phyloP scores from a whole-genome alignment of 768 basidiomycete species.

The Boletus fagicola region DNA sequence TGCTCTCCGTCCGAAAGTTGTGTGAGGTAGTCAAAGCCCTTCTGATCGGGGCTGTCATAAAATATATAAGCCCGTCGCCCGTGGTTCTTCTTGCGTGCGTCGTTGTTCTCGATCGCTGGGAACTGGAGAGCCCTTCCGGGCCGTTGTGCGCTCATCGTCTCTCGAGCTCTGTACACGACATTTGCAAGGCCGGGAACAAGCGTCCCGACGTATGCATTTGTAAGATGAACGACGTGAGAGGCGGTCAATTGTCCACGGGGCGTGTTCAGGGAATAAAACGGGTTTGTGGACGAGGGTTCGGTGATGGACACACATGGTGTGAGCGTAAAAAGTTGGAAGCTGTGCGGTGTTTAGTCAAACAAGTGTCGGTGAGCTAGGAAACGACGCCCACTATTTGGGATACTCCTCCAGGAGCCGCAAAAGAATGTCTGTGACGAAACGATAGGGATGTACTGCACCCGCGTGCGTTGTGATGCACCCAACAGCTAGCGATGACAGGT shows the following conservation, averaged over 20 bases:
- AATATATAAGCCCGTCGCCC: conserved; percentile 61
- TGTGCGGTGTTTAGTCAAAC: conserved; percentile 1
- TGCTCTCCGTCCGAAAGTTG: conserved; percentile 48
- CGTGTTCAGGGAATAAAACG: conserved; percentile 42
- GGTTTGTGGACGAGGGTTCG: conserved; percentile 19
- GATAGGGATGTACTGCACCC: conserved; percentile 69
- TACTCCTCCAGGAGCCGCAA: conserved; percentile 50
- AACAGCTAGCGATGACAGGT: conserved; percentile 42
- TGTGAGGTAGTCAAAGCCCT: conserved; percentile 65
- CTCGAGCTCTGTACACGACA: conserved; percentile 38
- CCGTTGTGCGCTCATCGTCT: conserved; percentile 63
- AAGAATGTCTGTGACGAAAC: conserved; percentile 60
- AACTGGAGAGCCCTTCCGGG: conserved; percentile 41
- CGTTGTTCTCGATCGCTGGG: background rate
- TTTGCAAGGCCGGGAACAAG: conserved; percentile 43
- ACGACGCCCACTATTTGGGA: conserved; percentile 33
- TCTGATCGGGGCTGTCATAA: conserved; percentile 39
- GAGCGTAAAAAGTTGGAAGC: conserved; percentile 44
- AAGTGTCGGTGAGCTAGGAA: conserved; percentile 1
- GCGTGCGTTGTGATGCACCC: conserved; percentile 56
- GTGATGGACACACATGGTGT: conserved; percentile 41
- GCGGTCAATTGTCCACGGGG: conserved; percentile 41
- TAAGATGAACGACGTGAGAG: conserved; percentile 49
- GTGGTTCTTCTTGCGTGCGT: conserved; percentile 21
- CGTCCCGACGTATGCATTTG: conserved; percentile 51